Evolutionary conservation across 306 rosid genomes (phyloP).

Genomic region (Hippophae rhamnoides): DNA sequence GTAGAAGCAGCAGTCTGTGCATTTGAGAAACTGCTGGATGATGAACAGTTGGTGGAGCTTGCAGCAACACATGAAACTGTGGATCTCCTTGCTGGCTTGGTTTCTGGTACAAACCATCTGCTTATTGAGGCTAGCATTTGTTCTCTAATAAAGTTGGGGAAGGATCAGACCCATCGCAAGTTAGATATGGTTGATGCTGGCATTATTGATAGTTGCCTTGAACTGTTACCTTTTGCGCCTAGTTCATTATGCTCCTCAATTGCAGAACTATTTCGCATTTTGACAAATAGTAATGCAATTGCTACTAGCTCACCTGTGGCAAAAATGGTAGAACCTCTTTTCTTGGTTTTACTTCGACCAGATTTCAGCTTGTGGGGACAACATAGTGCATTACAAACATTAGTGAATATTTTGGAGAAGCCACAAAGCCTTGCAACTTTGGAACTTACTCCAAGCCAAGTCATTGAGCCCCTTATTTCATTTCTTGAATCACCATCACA

Average conservation of each 20-base stretch:
- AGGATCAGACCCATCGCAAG: slow-evolving; percentile 77
- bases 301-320: slow-evolving; percentile 91
- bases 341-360: slow-evolving; percentile 66
- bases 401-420: slow-evolving; percentile 94
- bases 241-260: slow-evolving; percentile 86
- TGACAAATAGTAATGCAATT: slow-evolving; percentile 80
- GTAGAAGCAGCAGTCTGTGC: slow-evolving; percentile 86
- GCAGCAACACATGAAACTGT: slow-evolving; percentile 61
- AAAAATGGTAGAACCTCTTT: slow-evolving; percentile 88
- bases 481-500: slow-evolving; percentile 90
- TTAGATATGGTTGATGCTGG: slow-evolving; percentile 82
- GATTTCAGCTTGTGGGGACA: slow-evolving; percentile 95
- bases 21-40: slow-evolving; percentile 79
- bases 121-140: slow-evolving; percentile 73
- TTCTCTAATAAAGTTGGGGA: slow-evolving; percentile 78
- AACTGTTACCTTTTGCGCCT: slow-evolving; percentile 65
- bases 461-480: slow-evolving; percentile 80
- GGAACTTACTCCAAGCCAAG: slow-evolving; percentile 91
- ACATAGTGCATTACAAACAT: slow-evolving; percentile 96
- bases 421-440: slow-evolving; percentile 89
- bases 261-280: slow-evolving; percentile 86
- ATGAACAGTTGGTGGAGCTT: slow-evolving; percentile 76
- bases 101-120: slow-evolving; percentile 65
- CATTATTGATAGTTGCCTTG: slow-evolving; percentile 63
- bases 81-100: slow-evolving; percentile 76